Base-by-base conservation (phyloP, 257 asterid genomes). In the Prunella vulgaris region DNA sequence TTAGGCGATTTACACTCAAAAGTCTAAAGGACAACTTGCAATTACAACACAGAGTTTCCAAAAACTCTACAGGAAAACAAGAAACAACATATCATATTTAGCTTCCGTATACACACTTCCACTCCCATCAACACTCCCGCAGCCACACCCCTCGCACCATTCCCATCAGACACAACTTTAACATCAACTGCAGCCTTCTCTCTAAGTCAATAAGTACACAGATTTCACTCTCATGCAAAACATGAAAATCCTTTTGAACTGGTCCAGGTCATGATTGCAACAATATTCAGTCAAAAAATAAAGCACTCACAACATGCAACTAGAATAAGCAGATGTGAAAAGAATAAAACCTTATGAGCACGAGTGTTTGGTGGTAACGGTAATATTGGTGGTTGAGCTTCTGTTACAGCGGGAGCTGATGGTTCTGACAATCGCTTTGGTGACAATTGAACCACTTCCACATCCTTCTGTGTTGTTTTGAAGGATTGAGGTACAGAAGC, bases 351-450 rank as follows among this genome's bases (percentile, higher is more conserved):
- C 96, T 80, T 88, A 53, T 91, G 84, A 58, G 79, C 33, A 38
- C 89, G 85, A 18, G 92, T n/a, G 68, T 82, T 83, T 7, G 82
- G 73, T 0, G 97, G 97, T 60, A 82, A 81, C 0, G 97, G 96
- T 74, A 94, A 82, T 73, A 94, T 84, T 17, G 97, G 97, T 21
- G 95, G 96, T 76, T 85, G 96, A 78, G 88, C 89, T 80, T 86
- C 96, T 14, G 82, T 30, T 51, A 60, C 74, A 27, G 20, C 80
- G 0, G 82, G 77, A 24, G 42, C 86, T 33, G 84, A 69, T 4
- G 79, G 76, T 75, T 86, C 95, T 64, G 87, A 28, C 12, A 81
- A 64, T 60, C 60, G 73, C 33, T 79, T 70, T 0, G 86, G 77
- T 21, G 86, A 81, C 28, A 85, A 93, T 79, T 87, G 83, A 22